Base-by-base conservation (phyloP, 23 red algal species). In the Gracilaria domingensis region DNA sequence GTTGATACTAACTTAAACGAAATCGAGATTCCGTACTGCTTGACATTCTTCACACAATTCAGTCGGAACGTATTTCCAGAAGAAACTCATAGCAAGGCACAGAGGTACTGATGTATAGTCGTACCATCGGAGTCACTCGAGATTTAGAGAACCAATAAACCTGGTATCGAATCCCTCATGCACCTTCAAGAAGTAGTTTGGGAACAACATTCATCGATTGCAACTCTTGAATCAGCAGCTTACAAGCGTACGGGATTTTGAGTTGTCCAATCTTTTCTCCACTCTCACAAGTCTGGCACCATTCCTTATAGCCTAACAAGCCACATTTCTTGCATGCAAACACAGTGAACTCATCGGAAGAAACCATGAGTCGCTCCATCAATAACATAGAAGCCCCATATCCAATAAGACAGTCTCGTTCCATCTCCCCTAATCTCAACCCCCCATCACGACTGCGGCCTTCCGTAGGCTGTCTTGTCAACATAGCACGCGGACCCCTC, bases 371-470 rank as follows among this genome's bases (percentile, higher is more conserved):
- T 36, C 97, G 93, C 75, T 99, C 97, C 85, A 96, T 92, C 58
- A 99, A 50, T 44, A 99, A 78, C 91, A 93, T 90, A 35, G 83
- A 89, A 48, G 97, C 97, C 29, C 97, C 97, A 53, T 96, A 95
- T 24, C 91, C 93, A 36, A 99, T 83, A 14, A 99, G 89, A 40
- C 83, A 96, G 78, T 99, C 97, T 18, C 97, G 88, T 82, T 99
- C 97, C 97, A 99, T 99, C 75, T 99, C 97, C 49, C 97, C 97
- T 26, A 99, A 92, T 28, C 97, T 74, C 55, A 99, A 82, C 59
- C 94, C 97, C 40, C 97, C 97, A 39, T 95, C 97, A 34, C 91
- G 88, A 72, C 82, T 93, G 33, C 97, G 91, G 12, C 93, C 92
- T 61, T 96, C 92, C 23, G 92, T 95, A 29, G 91, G 91, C 84